These are phyloP conservation scores for Nothomitra cinnamomea DNA, from an alignment of 2,329 filamentous ascomycete species.

Conservation along the genomic window DNA sequence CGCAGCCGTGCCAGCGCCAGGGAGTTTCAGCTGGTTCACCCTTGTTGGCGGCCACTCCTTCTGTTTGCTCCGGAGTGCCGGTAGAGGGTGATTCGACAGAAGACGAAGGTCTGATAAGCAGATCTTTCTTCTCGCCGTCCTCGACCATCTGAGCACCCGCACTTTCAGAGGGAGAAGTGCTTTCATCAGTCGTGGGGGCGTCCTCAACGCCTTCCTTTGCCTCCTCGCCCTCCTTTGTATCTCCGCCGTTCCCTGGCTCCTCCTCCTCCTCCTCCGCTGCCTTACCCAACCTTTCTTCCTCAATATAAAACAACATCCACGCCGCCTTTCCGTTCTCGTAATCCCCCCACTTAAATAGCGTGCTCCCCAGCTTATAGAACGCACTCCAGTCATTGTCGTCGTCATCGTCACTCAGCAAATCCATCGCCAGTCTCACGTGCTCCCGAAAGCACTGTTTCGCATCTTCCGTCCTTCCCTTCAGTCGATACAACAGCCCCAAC, in stretches of 20 bases:
- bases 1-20: not conserved
- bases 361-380: not conserved
- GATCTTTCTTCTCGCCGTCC: too few species aligned
- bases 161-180: too few species aligned
- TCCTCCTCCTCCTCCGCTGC: too few species aligned
- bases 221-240: too few species aligned
- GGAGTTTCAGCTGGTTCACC: not conserved
- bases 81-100: too few species aligned
- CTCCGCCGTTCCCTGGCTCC: too few species aligned
- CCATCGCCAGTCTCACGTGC: constrained; percentile 5
- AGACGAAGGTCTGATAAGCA: too few species aligned
- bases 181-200: too few species aligned
- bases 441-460: constrained; percentile 6
- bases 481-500: constrained; percentile 8
- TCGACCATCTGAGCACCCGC: too few species aligned
- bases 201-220: too few species aligned
- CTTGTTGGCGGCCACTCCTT: not conserved
- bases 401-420: constrained; percentile 9
- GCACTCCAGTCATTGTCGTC: constrained; percentile 5
- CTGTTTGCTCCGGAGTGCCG: too few species aligned
- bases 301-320: not conserved
- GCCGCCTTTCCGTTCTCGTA: constrained; percentile 1
- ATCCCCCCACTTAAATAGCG: constrained; percentile 1
- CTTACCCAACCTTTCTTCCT: not conserved
- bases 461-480: constrained; percentile 7